Percentiles rank a stretch among this genome's conserved stretches.
Conservation (phyloP, 768 basidiomycete genomes). For the Kwoniella dejecticola region DNA sequence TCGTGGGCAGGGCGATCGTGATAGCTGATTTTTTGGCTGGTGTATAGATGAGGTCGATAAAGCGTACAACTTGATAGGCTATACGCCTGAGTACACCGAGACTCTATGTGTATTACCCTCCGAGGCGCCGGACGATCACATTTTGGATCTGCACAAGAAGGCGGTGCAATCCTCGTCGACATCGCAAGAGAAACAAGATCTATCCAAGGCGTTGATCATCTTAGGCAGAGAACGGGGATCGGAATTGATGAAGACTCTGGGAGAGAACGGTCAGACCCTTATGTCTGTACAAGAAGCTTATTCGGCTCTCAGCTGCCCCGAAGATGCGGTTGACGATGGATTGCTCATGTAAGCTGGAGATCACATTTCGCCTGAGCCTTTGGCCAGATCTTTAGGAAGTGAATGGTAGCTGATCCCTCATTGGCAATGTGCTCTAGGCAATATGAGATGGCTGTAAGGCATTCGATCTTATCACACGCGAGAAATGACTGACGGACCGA, state of each 20-base stretch:
- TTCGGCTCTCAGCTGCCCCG: conserved; percentile 38
- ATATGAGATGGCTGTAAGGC: conserved; percentile 47
- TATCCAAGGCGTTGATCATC: conserved; percentile 30
- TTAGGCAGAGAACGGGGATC: conserved; percentile 31
- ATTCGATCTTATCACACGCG: too few relatives aligned
- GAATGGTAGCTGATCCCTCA: too few relatives aligned
- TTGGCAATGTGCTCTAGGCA: too few relatives aligned
- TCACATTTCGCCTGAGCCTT: too few relatives aligned
- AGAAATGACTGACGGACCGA: neutral
- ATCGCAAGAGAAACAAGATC: conserved; percentile 16
- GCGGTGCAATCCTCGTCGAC: conserved; percentile 25
- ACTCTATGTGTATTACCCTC: conserved; percentile 21
- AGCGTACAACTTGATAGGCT: conserved; percentile 44
- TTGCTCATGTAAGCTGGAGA: conserved; percentile 49
- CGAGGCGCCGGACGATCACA: conserved; percentile 44
- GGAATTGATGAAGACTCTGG: conserved; percentile 31
- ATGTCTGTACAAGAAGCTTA: conserved; percentile 47
- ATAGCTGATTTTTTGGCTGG: conserved; percentile 7
- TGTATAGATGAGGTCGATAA: conserved; percentile 31
- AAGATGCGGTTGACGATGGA: conserved; percentile 44
- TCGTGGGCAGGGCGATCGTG: neutral
- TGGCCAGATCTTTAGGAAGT: too few relatives aligned
- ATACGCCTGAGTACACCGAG: conserved; percentile 27
- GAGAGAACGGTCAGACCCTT: conserved; percentile 31
- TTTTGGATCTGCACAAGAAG: conserved; percentile 39